Percentiles rank a stretch among this genome's conserved stretches.
These are phyloP conservation scores for Lojkania enalia DNA, from an alignment of 2,329 filamentous ascomycete species.

Conservation along the genomic window DNA sequence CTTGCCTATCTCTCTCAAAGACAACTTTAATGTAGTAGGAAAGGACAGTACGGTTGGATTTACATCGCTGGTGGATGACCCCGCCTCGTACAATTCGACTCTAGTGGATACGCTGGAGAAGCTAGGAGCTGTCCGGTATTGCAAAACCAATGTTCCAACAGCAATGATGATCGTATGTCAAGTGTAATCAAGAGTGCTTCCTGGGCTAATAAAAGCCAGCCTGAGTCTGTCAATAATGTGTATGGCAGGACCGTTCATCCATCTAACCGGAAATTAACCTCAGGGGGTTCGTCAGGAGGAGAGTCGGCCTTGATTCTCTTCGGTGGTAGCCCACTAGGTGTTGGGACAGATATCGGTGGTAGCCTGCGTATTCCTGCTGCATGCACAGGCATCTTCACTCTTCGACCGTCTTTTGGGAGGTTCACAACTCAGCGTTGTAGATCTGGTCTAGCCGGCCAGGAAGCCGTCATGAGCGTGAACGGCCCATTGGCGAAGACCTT, in stretches of 20 bases:
- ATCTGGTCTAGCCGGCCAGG: constrained; percentile 66
- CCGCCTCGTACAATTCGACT: constrained; percentile 59
- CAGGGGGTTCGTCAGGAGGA: constrained; percentile 69
- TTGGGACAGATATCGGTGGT: constrained; percentile 67
- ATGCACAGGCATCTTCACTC: constrained; percentile 61
- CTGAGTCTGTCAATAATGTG: constrained; percentile 67
- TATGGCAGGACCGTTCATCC: constrained; percentile 68
- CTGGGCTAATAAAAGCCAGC: constrained; percentile 27
- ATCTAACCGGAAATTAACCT: constrained; percentile 60
- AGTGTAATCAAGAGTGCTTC: neutral
- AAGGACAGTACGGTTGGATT: constrained; percentile 68
- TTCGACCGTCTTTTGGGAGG: constrained; percentile 61
- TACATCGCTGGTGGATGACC: constrained; percentile 62
- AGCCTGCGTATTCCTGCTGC: constrained; percentile 60
- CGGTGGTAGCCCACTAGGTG: constrained; percentile 61
- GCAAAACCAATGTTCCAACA: constrained; percentile 71
- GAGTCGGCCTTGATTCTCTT: constrained; percentile 66
- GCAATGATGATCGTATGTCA: constrained; percentile 64
- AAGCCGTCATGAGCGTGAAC: constrained; percentile 66
- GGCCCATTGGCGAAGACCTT: constrained; percentile 64
- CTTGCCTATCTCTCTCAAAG: constrained; percentile 68
- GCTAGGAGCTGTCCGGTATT: constrained; percentile 68
- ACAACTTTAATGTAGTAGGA: constrained; percentile 67
- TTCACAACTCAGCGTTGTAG: constrained; percentile 60
- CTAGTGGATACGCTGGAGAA: constrained; percentile 62